Base-by-base conservation (phyloP, 106 monocot species). In the Amphibolis antarctica region DNA sequence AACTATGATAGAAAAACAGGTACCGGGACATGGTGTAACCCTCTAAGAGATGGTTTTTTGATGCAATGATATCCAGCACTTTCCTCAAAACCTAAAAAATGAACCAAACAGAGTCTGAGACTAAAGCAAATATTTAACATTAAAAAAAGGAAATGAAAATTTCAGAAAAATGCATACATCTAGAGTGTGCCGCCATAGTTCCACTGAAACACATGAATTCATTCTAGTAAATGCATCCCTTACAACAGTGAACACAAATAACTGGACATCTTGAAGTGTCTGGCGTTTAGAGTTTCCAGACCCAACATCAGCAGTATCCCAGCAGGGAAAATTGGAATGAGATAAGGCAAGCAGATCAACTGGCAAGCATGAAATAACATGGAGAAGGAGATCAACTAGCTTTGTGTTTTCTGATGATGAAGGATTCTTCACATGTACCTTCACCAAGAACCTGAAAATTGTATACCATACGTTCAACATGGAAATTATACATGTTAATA, bases 11-110 rank as follows among this genome's bases (percentile, higher is more conserved):
- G 36, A 50, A 59, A 0, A 36, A 68, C 5, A 63, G 74, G 42
- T 52, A 94, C 93, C 90, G 86, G 51, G 86, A 87, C 90, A 96
- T 96, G 68, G 68, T 52, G 64, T 65, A 62, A 28, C 80, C 76
- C 72, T 86, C 84, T 47, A 87, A 30, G 7, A 86, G 17, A 68
- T 78, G 69, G 63, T 90, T 90, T 70, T 78, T 84, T 21, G 86
- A 77, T 20, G 84, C 78, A 65, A 90, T 28, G 31, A 75, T 77
- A 66, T 90, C 96, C 82, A 89, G 79, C 47, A 84, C 66, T 76
- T 89, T 90, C 60, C 96, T 80, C 61, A 96, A 65, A 46, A 80
- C 76, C 96, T 96, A 46, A 27, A 55, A 46, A 27, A 55, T 51
- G 21, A 44, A 27, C 45, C n/a, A 66, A 62, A 44, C 19, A 42